Evolutionary conservation across 495 filamentous ascomycete species (phyloP), one percentile per base, ranked within the genome.

Genomic region (Trichoderma reesei): DNA sequence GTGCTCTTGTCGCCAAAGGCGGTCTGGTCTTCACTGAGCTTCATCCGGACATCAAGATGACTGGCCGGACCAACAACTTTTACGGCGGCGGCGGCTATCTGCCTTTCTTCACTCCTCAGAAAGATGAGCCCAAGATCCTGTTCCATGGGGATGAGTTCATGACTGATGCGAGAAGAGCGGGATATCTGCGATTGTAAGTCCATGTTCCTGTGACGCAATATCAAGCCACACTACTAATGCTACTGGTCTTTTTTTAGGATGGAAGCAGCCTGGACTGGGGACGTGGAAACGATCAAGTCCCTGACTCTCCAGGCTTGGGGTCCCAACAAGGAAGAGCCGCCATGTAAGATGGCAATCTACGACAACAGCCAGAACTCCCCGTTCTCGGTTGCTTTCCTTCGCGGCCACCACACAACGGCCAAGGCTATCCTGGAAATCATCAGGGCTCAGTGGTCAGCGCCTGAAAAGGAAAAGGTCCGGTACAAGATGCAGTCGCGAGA

Each of bases 241-340:
- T 33, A 5, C 2, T 2, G 26, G 26, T 26, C 26, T 26, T 26
- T 26, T 26, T 67, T n/a, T 59, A 80, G 78, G 13, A 90, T 89
- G 63, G 82, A 90, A 69, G 88, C 88, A 10, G 84, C 83, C 1
- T 91, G 86, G 86, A 64, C 62, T n/a, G 86, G 86, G 3, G 84
- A 92, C 67, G 48, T 87, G 1, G 75, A 80, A 0, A 85, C 75
- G 3, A 80, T 87, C 71, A 84, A 85, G 67, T 68, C 65, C 3
- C 66, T 82, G 39, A 80, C 79, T 14, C 65, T 82, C 20, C 68
- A 70, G 16, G 68, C 77, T 33, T 84, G 79, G 75, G 73, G 65
- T 67, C 69, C 62, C 66, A 82, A 76, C 72, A 76, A 72, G 36
- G 71, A 80, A 37, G 73, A 83, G 44, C 65, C 72, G 1, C 86